Evolutionary conservation across 371 early-diverging fungal genomes (phyloP).

Genomic region (Rhizopus delemar): DNA sequence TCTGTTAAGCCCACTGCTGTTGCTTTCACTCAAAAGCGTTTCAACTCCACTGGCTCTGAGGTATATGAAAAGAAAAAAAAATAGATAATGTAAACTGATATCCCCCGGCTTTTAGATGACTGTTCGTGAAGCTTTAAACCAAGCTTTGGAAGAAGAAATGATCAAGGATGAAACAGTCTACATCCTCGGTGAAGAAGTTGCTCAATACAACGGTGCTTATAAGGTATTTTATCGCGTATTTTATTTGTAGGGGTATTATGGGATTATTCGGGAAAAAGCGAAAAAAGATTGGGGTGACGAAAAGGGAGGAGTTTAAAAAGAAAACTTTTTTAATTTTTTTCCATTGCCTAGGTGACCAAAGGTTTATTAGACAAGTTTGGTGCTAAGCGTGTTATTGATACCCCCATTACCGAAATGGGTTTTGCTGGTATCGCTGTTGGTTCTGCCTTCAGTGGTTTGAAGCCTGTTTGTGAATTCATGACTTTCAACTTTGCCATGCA

Average conservation of each 20-base stretch:
- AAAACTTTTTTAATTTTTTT: conserved; percentile 1
- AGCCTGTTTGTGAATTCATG: conserved; percentile 99
- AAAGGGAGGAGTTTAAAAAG: conserved; percentile 18
- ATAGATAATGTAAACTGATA: not conserved
- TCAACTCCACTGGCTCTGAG: conserved; percentile 46
- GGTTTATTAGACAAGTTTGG: conserved; percentile 98
- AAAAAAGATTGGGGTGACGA: conserved; percentile 44
- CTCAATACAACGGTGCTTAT: conserved; percentile 98
- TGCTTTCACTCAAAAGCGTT: conserved; percentile 47
- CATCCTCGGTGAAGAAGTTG: conserved; percentile 98
- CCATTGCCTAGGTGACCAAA: conserved; percentile 84
- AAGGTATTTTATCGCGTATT: conserved; percentile 63
- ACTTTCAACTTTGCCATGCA: conserved; percentile 99
- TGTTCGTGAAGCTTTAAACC: conserved; percentile 98
- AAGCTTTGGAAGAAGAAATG: conserved; percentile 99
- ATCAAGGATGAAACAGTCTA: conserved; percentile 87
- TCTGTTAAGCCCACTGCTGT: conserved; percentile 39
- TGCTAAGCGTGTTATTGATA: conserved; percentile 96
- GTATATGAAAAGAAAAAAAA: conserved; percentile 24
- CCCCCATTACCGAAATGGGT: conserved; percentile 99
- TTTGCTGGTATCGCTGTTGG: conserved; percentile 99
- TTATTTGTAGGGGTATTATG: conserved; percentile 18
- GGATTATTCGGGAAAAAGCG: conserved; percentile 49
- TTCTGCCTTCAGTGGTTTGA: conserved; percentile 93
- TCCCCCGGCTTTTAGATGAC: conserved; percentile 69